Evolutionary conservation across 2,329 filamentous ascomycete genomes (phyloP), one percentile per base, ranked within the genome.

Genomic region (Ascochyta fabae): DNA sequence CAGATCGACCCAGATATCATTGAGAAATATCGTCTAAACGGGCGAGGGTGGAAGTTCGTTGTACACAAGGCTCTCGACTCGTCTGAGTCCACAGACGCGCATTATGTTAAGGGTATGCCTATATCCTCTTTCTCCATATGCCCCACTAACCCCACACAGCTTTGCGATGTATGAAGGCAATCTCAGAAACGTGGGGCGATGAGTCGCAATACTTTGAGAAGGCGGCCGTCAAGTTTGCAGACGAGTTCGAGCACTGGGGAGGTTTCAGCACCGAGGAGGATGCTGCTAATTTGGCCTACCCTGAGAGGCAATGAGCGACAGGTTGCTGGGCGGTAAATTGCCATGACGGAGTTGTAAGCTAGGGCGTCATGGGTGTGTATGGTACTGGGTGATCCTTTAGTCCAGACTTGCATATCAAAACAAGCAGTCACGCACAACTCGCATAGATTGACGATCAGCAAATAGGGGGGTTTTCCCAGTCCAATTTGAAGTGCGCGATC

Each of bases 21-120:
- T 53, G 80, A 81, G 5, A 72, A 81, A 0, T 80, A 82, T 38
- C 85, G 91, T 40, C 66, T 86, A n/a, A 81, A 84, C 35, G 84
- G 81, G 1, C 86, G 87, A 66, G 82, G 85, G 45, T 99, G 95
- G 95, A 83, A 85, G 6, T 90, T 90, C 75, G 88, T 94, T 5
- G 83, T 88, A 48, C 79, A 89, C 48, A 84, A 86, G 75, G 91
- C 90, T 2, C 70, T 96, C 16, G 86, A 84, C 48, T 88, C 88
- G 9, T 74, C 83, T 47, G 86, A 87, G 77, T 80, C 85, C 9
- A 86, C 83, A 1, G 92, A 98, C 77, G 84, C 90, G 16, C 90
- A 96, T 76, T 97, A 87, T 70, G 87, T 98, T 29, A 96, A 97
- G 78, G 86, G 89, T 87, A 77, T 36, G 58, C 42, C 23, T 29